Percentiles rank a stretch among this genome's conserved stretches.
Evolutionary conservation across 2,329 filamentous ascomycete genomes (phyloP).

Genomic region (Fusarium sp.): DNA sequence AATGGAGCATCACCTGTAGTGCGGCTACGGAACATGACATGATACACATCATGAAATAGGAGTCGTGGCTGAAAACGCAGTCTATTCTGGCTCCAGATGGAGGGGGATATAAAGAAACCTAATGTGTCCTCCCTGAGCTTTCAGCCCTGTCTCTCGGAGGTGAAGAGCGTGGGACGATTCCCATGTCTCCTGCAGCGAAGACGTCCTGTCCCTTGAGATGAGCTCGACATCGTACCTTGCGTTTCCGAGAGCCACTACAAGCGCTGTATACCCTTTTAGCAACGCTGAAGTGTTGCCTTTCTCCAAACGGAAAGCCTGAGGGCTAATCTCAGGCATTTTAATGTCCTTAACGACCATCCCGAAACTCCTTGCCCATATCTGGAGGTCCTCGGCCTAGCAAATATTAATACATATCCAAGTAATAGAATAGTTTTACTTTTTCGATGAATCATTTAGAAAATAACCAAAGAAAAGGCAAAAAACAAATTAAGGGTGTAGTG

Average conservation of each 20-base stretch:
- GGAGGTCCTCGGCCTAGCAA: conserved; percentile 39
- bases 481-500: conserved; percentile 6
- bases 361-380: conserved; percentile 40
- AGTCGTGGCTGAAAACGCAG: conserved; percentile 2
- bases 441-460: neutral
- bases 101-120: conserved; percentile 45
- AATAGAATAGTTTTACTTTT: neutral
- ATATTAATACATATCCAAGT: conserved; percentile 11
- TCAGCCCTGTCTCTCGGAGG: conserved; percentile 43
- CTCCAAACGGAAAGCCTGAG: conserved; percentile 45
- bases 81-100: conserved; percentile 40
- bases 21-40: conserved; percentile 42
- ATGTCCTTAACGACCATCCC: conserved; percentile 44
- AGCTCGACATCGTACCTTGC: conserved; percentile 44
- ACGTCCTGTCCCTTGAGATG: conserved; percentile 41
- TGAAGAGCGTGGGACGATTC: conserved; percentile 41
- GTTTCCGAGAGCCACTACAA: conserved; percentile 45
- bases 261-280: conserved; percentile 44
- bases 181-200: conserved; percentile 40
- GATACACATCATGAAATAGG: conserved; percentile 47
- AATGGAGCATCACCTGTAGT: conserved; percentile 22
- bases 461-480: neutral
- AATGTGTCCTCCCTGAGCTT: conserved; percentile 43
- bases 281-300: conserved; percentile 45
- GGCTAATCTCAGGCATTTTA: conserved; percentile 41